Percentiles rank a stretch among this genome's conserved stretches.
Evolutionary conservation across 2,329 filamentous ascomycete species (phyloP).

Genomic region (Cladophialophora immunda): DNA sequence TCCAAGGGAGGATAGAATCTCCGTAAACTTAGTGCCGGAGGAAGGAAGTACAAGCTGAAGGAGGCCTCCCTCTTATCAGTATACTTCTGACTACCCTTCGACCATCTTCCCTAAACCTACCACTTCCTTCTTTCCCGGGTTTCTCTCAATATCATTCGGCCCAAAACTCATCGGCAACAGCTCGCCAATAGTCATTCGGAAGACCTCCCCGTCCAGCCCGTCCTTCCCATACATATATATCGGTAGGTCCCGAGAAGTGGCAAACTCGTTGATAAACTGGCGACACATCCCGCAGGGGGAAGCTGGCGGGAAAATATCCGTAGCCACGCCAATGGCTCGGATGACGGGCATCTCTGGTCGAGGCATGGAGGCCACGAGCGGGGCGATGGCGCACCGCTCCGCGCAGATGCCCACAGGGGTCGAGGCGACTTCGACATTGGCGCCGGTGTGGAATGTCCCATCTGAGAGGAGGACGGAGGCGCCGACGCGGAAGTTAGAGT

Average conservation of each 20-base stretch:
- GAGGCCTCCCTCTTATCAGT: too few species aligned
- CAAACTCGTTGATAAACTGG: slow-evolving; percentile 70
- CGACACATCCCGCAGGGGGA: slow-evolving; percentile 91
- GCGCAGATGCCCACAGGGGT: slow-evolving; percentile 97
- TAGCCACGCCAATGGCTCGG: slow-evolving; percentile 84
- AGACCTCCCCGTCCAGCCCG: slow-evolving; percentile 56
- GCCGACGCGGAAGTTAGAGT: slow-evolving; percentile 91
- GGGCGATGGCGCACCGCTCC: slow-evolving; percentile 86
- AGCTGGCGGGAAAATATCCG: slow-evolving; percentile 73
- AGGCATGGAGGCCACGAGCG: slow-evolving; percentile 68
- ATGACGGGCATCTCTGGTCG: slow-evolving; percentile 62
- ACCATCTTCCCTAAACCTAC: background rate
- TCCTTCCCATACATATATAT: slow-evolving; percentile 94
- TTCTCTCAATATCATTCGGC: slow-evolving; percentile 55
- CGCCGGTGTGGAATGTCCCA: slow-evolving; percentile 72
- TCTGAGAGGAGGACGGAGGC: slow-evolving; percentile 73
- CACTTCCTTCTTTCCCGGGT: background rate
- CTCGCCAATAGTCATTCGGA: slow-evolving; percentile 74
- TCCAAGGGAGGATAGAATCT: too few species aligned
- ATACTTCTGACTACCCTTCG: background rate
- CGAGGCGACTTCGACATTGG: slow-evolving; percentile 91
- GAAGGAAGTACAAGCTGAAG: too few species aligned
- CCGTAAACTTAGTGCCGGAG: too few species aligned
- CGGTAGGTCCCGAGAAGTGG: slow-evolving; percentile 66
- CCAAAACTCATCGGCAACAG: slow-evolving; percentile 63